Evolutionary conservation across 139 green algal genomes (phyloP).

Genomic region (Ulvella scutata): DNA sequence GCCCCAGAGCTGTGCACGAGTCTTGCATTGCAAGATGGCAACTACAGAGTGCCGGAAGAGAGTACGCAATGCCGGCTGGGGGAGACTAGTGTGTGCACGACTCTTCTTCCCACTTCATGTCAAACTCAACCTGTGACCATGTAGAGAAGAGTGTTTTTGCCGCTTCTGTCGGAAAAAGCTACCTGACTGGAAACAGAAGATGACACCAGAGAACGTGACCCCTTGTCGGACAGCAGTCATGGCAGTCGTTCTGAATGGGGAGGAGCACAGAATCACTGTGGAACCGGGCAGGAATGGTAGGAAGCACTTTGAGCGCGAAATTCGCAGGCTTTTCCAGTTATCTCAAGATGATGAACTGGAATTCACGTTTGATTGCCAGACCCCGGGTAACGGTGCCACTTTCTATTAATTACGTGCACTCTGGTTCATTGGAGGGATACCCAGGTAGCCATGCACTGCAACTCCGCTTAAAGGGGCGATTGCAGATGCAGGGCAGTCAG

Average conservation of each 20-base stretch:
- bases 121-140: neutral
- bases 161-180: neutral
- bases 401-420: too few species aligned
- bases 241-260: neutral
- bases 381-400: neutral
- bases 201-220: neutral
- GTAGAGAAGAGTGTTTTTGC: neutral
- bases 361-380: neutral
- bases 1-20: neutral
- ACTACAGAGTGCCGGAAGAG: neutral
- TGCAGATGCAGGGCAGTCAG: neutral
- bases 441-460: too few species aligned
- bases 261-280: neutral
- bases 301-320: neutral
- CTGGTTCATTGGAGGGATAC: too few species aligned
- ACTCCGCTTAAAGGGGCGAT: too few species aligned
- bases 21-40: neutral
- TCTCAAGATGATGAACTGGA: neutral
- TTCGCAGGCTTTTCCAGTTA: neutral
- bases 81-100: neutral
- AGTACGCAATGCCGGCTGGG: neutral
- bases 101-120: neutral
- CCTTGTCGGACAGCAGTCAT: neutral
- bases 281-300: neutral
- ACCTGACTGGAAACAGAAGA: neutral